Evolutionary conservation across 192 early-diverging fungal species (phyloP).

Genomic region (Podila minutissima): DNA sequence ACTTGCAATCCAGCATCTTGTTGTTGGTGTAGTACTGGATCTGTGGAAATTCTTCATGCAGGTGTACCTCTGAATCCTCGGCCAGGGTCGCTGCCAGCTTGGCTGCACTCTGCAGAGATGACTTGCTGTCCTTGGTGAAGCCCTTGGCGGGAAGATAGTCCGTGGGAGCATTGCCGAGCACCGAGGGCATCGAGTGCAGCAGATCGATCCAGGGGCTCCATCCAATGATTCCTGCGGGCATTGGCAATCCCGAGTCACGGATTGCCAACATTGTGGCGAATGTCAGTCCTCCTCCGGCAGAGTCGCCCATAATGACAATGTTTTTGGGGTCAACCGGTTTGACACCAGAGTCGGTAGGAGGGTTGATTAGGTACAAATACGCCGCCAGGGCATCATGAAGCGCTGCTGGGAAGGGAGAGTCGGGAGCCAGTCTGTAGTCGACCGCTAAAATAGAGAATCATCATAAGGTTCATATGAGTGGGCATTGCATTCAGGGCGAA

Average conservation of each 20-base stretch:
- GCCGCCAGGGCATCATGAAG: conserved; percentile 84
- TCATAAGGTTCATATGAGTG: neutral
- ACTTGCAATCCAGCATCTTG: conserved; percentile 45
- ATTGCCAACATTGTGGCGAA: conserved; percentile 65
- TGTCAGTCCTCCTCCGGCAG: conserved; percentile 72
- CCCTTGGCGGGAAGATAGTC: conserved; percentile 58
- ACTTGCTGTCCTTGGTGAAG: conserved; percentile 30
- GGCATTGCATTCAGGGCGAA: neutral
- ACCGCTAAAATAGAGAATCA: conserved; percentile 49
- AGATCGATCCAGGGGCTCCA: conserved; percentile 73
- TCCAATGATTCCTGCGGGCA: conserved; percentile 63
- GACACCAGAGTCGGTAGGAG: conserved; percentile 56
- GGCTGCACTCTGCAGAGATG: conserved; percentile 11
- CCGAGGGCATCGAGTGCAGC: conserved; percentile 57
- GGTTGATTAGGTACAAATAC: conserved; percentile 71
- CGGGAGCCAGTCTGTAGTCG: conserved; percentile 86
- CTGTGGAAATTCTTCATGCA: conserved; percentile 41
- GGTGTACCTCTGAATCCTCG: conserved; percentile 5
- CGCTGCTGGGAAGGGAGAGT: conserved; percentile 82
- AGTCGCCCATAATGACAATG: conserved; percentile 75
- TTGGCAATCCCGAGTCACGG: conserved; percentile 62
- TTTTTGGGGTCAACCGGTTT: conserved; percentile 58
- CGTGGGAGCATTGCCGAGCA: conserved; percentile 23
- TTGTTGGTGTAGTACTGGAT: conserved; percentile 60
- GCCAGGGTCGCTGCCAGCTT: conserved; percentile 8